Percentiles rank a stretch among this genome's conserved stretches.
These are phyloP conservation scores for Podila verticillata DNA, from an alignment of 192 early-diverging fungal genomes.

Conservation along the genomic window DNA sequence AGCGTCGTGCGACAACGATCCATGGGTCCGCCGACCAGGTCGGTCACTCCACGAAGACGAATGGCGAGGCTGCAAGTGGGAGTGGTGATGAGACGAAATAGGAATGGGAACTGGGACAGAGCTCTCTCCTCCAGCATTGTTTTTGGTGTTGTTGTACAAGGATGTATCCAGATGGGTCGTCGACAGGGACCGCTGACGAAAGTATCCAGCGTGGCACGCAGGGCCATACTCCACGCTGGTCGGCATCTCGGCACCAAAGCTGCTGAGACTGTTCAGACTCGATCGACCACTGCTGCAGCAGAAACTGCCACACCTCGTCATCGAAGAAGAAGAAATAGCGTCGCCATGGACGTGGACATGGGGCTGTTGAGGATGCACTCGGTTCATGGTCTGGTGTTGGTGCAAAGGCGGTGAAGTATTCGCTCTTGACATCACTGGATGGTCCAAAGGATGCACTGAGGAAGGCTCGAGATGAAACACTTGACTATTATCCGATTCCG, in stretches of 20 bases:
- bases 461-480: conserved; percentile 18
- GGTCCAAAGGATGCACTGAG: conserved; percentile 30
- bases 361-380: conserved; percentile 15
- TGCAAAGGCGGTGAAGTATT: neutral
- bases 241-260: neutral
- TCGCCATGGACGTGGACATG: conserved; percentile 12
- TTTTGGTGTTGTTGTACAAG: neutral
- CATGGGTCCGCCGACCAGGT: neutral
- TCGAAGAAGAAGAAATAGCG: neutral
- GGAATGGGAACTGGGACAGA: neutral
- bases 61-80: neutral
- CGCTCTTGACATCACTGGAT: neutral
- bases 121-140: neutral
- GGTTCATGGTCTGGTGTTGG: conserved; percentile 47
- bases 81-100: neutral
- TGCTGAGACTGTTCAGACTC: conserved; percentile 17
- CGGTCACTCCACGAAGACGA: neutral
- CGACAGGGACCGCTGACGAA: conserved; percentile 35
- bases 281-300: conserved; percentile 24
- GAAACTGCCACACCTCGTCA: conserved; percentile 4
- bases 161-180: conserved; percentile 17
- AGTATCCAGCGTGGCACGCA: conserved; percentile 12
- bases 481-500: conserved; percentile 4
- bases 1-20: neutral
- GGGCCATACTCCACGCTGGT: neutral